Base-by-base conservation (phyloP, 1,139 yeast genomes). In the Yamadazyma trypodendri region DNA sequence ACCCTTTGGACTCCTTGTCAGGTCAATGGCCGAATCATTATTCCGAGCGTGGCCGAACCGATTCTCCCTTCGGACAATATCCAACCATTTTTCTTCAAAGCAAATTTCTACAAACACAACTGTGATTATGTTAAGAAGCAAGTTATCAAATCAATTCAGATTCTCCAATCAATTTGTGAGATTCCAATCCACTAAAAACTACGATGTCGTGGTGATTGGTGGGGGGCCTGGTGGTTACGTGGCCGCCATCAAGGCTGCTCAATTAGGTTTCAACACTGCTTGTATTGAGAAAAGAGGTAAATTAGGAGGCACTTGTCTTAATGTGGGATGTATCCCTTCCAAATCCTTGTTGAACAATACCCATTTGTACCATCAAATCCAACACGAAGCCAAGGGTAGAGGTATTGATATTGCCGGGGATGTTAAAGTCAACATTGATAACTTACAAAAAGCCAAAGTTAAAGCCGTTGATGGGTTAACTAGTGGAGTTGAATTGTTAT, bases 151-250 rank as follows among this genome's bases (percentile, higher is more conserved):
- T 27, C 36, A 36, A 24, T 28, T 34, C 3, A 41, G 29, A 22
- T 41, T 44, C 24, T 37, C 34, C 18, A 29, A 20, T 13, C 65
- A 61, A 46, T 66, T 66, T 48, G 61, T 63, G 41, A 65, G 74
- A 61, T 61, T 48, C 45, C 65, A 62, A 36, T 65, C 72, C 14
- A 48, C 64, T 44, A 68, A 86, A 30, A 33, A 32, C 21, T 94
- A 87, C 61, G 98, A 92, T 58, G 80, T 90, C 42, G 95, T 90
- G 40, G 88, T 94, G 52, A 85, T 94, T 58, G 99, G 99, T 52
- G 98, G 97, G 56, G 99, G 99, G 42, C 99, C 99, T 50, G 99
- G 97, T 65, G 99, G 99, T 47, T 86, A 86, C 60, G 95, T 94
- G 51, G 97, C 97, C 41, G 98, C 99, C 58, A 94, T 94, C 63